Evolutionary conservation across 2,329 filamentous ascomycete species (phyloP).

Genomic region (Aspergillus luchuensis): DNA sequence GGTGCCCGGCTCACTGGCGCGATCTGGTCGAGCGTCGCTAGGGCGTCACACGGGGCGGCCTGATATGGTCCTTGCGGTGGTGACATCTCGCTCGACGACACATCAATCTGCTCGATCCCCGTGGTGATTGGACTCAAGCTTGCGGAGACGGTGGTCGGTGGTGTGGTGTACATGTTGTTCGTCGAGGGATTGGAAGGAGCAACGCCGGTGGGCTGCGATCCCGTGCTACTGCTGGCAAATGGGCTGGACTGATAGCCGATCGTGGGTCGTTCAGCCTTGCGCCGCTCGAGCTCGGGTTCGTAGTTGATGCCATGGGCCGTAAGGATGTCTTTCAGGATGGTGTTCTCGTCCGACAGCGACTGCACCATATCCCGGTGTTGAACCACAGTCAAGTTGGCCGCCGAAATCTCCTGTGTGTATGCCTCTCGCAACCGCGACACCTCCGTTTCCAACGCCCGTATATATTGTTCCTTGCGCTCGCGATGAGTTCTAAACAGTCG

Average conservation of each 20-base stretch:
- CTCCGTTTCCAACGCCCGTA: constrained; percentile 90
- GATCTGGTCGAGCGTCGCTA: constrained; percentile 29
- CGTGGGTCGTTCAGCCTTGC: constrained; percentile 36
- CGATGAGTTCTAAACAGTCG: constrained; percentile 74
- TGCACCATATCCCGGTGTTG: constrained; percentile 76
- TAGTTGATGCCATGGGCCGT: constrained; percentile 60
- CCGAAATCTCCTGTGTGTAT: constrained; percentile 68
- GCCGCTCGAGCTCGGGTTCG: constrained; percentile 50
- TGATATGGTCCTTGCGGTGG: constrained; percentile 29
- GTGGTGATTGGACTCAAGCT: constrained; percentile 34
- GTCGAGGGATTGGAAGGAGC: constrained; percentile 26
- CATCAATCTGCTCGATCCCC: constrained; percentile 30
- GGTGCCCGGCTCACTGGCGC: constrained; percentile 22
- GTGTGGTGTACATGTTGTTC: constrained; percentile 33
- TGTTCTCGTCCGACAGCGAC: constrained; percentile 77
- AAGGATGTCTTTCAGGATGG: constrained; percentile 67
- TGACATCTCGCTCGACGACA: constrained; percentile 30
- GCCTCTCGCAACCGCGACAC: constrained; percentile 81
- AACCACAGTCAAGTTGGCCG: constrained; percentile 44
- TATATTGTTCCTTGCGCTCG: constrained; percentile 94
- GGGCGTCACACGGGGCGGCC: constrained; percentile 25
- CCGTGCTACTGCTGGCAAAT: constrained; percentile 43
- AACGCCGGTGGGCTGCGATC: constrained; percentile 33
- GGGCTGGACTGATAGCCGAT: constrained; percentile 41
- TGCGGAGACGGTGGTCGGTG: constrained; percentile 34